Evolutionary conservation across 2,329 filamentous ascomycete species (phyloP).

Genomic region (Phialophora verrucosa): DNA sequence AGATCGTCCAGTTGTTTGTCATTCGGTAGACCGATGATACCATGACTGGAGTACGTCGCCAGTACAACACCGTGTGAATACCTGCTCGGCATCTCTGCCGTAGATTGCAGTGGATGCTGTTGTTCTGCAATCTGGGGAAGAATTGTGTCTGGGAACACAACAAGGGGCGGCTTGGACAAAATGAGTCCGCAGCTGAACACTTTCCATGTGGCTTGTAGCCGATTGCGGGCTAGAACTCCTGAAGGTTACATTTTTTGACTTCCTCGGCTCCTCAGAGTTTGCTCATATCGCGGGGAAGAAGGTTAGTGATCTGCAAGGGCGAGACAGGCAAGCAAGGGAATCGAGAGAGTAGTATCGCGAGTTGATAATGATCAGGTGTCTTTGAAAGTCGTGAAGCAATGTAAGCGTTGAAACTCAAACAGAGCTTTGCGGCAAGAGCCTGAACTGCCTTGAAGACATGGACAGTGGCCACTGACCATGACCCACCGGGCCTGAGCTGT

Average conservation of each 20-base stretch:
- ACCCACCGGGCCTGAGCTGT: too few relatives aligned
- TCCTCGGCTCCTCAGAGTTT: not conserved
- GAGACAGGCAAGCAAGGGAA: not conserved
- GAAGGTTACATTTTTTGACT: constrained; percentile 4
- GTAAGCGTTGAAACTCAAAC: not conserved
- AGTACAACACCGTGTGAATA: constrained; percentile 39
- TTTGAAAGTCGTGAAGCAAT: not conserved
- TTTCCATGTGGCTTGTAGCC: not conserved
- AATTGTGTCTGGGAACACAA: not conserved
- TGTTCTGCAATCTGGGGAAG: not conserved
- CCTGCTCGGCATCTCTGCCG: constrained; percentile 36
- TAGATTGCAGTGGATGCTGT: not conserved
- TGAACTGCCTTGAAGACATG: not conserved
- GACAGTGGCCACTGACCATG: not conserved
- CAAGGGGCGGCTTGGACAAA: not conserved
- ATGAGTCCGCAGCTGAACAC: not conserved
- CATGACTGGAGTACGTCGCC: constrained; percentile 35
- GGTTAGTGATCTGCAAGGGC: not conserved
- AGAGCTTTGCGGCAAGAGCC: not conserved
- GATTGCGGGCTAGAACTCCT: not conserved
- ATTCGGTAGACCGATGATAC: constrained; percentile 27
- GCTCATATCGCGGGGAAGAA: not conserved
- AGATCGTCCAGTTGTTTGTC: constrained; percentile 26
- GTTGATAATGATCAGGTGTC: not conserved
- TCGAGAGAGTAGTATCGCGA: not conserved